phyloP scores from a whole-genome alignment of 352 stramenopile genomes.

The Phytophthora quininea region DNA sequence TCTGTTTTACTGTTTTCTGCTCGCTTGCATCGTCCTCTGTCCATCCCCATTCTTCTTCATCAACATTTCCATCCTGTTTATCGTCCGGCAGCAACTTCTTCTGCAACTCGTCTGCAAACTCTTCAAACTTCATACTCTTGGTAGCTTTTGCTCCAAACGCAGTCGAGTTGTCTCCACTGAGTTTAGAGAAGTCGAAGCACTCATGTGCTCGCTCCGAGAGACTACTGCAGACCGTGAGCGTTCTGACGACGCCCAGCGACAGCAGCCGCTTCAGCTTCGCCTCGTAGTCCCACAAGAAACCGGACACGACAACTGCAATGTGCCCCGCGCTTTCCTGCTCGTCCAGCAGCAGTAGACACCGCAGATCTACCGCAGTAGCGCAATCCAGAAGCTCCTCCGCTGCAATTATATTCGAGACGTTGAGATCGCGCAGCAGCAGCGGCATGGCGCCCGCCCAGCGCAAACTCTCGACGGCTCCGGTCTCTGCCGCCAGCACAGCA shows the following conservation, averaged over 20 bases:
- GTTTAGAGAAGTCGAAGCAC: constrained; percentile 60
- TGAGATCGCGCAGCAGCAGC: constrained; percentile 67
- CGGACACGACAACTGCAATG: constrained; percentile 59
- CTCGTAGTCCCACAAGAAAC: constrained; percentile 75
- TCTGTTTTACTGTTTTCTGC: no score
- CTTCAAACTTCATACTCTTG: constrained; percentile 55
- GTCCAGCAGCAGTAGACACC: constrained; percentile 24
- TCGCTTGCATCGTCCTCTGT: no score
- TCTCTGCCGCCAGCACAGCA: constrained; percentile 55
- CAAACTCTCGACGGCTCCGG: constrained; percentile 62
- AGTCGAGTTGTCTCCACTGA: background rate
- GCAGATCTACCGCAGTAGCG: constrained; percentile 20
- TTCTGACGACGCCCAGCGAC: constrained; percentile 38
- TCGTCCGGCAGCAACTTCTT: constrained; percentile 12
- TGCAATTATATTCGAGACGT: constrained; percentile 54
- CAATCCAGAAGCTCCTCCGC: constrained; percentile 45
- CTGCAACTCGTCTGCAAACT: constrained; percentile 42
- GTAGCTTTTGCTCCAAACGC: constrained; percentile 15
- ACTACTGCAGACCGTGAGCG: constrained; percentile 64
- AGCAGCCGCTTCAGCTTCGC: constrained; percentile 41
- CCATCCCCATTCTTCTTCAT: no score
- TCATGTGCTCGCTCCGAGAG: constrained; percentile 74
- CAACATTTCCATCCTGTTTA: constrained; percentile 3
- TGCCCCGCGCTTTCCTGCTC: constrained; percentile 34
- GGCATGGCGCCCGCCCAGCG: constrained; percentile 70